phyloP scores from a whole-genome alignment of 1,139 yeast species.

The Wickerhamomyces sp. region DNA sequence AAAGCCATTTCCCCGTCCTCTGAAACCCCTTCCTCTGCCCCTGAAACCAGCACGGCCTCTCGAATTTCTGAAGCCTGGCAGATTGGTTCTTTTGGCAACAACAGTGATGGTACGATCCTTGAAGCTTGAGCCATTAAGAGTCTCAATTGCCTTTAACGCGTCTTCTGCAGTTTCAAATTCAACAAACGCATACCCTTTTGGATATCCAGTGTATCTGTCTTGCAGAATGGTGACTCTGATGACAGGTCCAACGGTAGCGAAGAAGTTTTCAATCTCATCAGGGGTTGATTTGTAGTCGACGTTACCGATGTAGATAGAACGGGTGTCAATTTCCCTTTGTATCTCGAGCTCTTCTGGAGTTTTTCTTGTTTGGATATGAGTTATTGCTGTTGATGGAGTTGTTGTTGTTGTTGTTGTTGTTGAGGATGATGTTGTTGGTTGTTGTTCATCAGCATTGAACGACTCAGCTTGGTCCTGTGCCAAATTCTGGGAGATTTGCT shows the following conservation, averaged over 20 bases:
- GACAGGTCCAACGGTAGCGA: conserved; percentile 47
- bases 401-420: conserved; percentile 5
- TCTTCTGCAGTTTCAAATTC: conserved; percentile 50
- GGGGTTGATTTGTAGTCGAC: conserved; percentile 59
- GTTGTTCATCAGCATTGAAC: not conserved
- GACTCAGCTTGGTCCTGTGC: conserved; percentile 6
- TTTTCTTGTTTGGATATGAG: conserved; percentile 9
- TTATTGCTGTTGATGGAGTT: conserved; percentile 5
- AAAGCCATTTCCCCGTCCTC: conserved; percentile 2
- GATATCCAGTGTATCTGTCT: conserved; percentile 55
- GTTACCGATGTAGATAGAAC: conserved; percentile 58
- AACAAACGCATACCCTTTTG: conserved; percentile 68
- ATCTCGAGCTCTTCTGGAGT: conserved; percentile 28
- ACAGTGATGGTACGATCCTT: conserved; percentile 56
- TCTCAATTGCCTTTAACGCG: conserved; percentile 46
- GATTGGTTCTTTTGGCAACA: conserved; percentile 61
- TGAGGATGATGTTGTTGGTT: not conserved
- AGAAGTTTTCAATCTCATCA: conserved; percentile 52
- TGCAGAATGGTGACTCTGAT: conserved; percentile 57
- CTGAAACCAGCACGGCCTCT: conserved; percentile 10
- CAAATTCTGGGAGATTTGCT: conserved; percentile 3
- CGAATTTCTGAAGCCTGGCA: conserved; percentile 47
- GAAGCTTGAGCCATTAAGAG: conserved; percentile 46
- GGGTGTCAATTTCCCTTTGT: conserved; percentile 44
- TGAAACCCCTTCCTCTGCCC: conserved; percentile 5